A percentile compares a stretch with the other conserved stretches of the same genome.
Conservation (phyloP, 345 rosid genomes). For the Eucalyptus pauciflora region DNA sequence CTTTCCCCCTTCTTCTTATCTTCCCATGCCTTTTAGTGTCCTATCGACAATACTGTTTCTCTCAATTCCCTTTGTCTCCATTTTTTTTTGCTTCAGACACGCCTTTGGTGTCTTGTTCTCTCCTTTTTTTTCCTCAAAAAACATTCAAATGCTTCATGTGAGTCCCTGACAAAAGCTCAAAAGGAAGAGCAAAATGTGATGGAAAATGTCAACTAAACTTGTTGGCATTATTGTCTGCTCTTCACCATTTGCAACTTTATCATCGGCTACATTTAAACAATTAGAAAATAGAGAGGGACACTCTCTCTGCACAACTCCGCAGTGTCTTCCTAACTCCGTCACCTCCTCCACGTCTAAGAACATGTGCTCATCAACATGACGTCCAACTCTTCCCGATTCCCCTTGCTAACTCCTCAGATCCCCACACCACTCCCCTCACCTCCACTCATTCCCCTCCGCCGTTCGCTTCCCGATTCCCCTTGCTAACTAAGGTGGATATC, state of each 20-base stretch:
- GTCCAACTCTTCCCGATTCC: neutral
- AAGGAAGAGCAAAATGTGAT: neutral
- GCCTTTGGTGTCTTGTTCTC: neutral
- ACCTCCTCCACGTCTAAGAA: neutral
- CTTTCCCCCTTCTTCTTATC: too few species aligned
- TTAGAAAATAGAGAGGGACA: neutral
- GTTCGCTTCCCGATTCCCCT: accelerated
- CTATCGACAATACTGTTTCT: accelerated
- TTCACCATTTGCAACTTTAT: neutral
- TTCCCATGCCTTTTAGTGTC: neutral
- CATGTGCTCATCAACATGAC: too few species aligned
- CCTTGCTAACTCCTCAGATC: accelerated
- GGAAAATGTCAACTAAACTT: neutral
- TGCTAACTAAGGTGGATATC: too few species aligned
- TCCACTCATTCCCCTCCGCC: accelerated
- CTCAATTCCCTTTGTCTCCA: accelerated
- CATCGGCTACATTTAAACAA: neutral
- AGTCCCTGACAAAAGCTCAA: neutral
- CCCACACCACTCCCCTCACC: neutral
- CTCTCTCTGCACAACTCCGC: accelerated
- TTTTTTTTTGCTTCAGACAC: neutral
- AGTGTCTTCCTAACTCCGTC: neutral
- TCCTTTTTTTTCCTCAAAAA: neutral
- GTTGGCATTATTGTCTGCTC: accelerated
- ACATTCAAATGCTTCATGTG: neutral